phyloP scores from a whole-genome alignment of 768 basidiomycete genomes.

The Hebeloma cylindrosporum region DNA sequence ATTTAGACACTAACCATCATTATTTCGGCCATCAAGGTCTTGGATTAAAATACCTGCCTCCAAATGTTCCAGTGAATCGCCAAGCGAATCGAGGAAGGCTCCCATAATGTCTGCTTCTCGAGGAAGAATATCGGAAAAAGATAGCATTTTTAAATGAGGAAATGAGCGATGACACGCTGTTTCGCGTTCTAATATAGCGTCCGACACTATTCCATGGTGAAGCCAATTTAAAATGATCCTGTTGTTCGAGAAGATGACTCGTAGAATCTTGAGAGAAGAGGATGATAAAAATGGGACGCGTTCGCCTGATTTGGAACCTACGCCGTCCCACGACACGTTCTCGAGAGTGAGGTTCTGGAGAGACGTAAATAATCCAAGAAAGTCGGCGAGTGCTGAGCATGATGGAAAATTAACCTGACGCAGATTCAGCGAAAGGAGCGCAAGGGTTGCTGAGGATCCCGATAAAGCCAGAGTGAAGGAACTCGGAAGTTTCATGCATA shows the following conservation, averaged over 20 bases:
- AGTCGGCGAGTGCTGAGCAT: slow-evolving; percentile 50
- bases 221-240: slow-evolving; percentile 32
- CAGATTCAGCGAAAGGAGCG: slow-evolving; percentile 48
- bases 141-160: slow-evolving; percentile 21
- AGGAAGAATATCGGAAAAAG: slow-evolving; percentile 32
- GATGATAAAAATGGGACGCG: slow-evolving; percentile 1
- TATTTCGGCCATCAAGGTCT: slow-evolving; percentile 15
- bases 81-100: slow-evolving; percentile 21
- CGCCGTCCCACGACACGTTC: slow-evolving; percentile 45
- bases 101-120: slow-evolving; percentile 25
- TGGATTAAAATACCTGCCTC: slow-evolving; percentile 31
- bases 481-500: not conserved
- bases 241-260: slow-evolving; percentile 28
- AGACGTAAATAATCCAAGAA: slow-evolving; percentile 49
- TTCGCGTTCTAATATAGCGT: slow-evolving; percentile 6
- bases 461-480: not conserved
- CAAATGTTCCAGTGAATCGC: slow-evolving; percentile 28
- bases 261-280: slow-evolving; percentile 37
- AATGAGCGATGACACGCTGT: slow-evolving; percentile 9
- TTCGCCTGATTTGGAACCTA: slow-evolving; percentile 37
- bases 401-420: slow-evolving; percentile 31
- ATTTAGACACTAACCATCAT: slow-evolving; percentile 1
- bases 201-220: slow-evolving; percentile 21
- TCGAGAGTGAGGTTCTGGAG: slow-evolving; percentile 46
- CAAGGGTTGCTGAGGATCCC: not conserved